phyloP scores from a whole-genome alignment of 495 filamentous ascomycete species.

The Lophiotrema nucula region DNA sequence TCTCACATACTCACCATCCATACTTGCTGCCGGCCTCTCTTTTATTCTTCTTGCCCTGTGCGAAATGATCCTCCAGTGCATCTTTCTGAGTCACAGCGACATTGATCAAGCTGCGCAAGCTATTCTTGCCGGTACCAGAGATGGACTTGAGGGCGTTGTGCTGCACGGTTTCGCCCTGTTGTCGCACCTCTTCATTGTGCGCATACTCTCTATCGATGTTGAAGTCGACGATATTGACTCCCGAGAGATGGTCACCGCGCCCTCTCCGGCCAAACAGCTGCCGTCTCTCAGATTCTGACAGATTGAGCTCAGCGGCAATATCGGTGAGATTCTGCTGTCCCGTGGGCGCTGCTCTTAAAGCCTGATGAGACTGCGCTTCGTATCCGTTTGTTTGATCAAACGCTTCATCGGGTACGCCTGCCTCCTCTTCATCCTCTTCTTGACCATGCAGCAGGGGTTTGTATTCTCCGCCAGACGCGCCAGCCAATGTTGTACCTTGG shows the following conservation, averaged over 20 bases:
- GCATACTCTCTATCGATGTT: constrained; percentile 83
- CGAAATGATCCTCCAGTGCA: constrained; percentile 86
- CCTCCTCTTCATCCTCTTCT: constrained; percentile 8
- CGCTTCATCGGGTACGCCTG: constrained; percentile 18
- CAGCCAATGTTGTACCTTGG: constrained; percentile 19
- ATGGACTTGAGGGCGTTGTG: constrained; percentile 83
- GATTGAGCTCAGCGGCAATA: constrained; percentile 71
- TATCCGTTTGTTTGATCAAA: background rate
- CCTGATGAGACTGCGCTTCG: too few relatives aligned
- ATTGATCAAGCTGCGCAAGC: constrained; percentile 80
- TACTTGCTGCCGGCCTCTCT: constrained; percentile 78
- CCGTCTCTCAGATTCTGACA: constrained; percentile 68
- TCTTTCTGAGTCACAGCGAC: constrained; percentile 75
- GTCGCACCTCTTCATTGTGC: constrained; percentile 72
- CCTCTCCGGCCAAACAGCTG: constrained; percentile 75
- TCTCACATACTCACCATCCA: constrained; percentile 67
- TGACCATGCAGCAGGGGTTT: constrained; percentile 26
- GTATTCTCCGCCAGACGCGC: constrained; percentile 45
- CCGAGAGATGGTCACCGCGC: constrained; percentile 39
- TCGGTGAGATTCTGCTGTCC: constrained; percentile 50
- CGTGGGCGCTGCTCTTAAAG: background rate
- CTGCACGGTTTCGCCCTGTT: constrained; percentile 60
- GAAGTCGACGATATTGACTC: constrained; percentile 65
- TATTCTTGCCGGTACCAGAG: constrained; percentile 79
- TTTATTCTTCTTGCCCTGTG: constrained; percentile 67